These are phyloP conservation scores for Gracilariopsis chorda DNA, from an alignment of 23 red algal species.

Conservation along the genomic window DNA sequence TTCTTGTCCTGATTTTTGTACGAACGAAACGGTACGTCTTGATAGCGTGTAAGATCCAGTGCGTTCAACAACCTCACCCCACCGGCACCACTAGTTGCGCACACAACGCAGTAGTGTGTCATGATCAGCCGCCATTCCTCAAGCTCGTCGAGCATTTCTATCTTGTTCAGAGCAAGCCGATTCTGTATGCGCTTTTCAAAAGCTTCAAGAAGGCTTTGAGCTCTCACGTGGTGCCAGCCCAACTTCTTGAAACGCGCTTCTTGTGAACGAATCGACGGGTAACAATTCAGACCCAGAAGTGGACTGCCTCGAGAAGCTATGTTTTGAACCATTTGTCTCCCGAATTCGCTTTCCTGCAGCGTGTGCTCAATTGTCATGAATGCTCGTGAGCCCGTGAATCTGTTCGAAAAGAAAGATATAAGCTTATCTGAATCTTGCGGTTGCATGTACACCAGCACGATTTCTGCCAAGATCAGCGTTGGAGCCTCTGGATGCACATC, in stretches of 20 bases:
- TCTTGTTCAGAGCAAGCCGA: slow-evolving; percentile 36
- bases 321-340: slow-evolving; percentile 65
- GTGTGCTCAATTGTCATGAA: slow-evolving; percentile 49
- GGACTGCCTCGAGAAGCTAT: slow-evolving; percentile 68
- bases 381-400: slow-evolving; percentile 11
- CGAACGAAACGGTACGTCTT: not conserved
- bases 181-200: not conserved
- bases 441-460: slow-evolving; percentile 74
- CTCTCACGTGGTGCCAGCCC: slow-evolving; percentile 38
- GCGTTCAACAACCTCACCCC: not conserved
- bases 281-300: slow-evolving; percentile 21
- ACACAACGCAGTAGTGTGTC: slow-evolving; percentile 60
- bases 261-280: slow-evolving; percentile 40
- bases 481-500: not conserved
- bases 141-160: slow-evolving; percentile 71
- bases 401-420: not conserved
- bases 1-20: no score
- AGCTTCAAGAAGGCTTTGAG: slow-evolving; percentile 13
- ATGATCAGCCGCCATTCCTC: slow-evolving; percentile 74
- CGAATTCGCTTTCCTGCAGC: slow-evolving; percentile 50
- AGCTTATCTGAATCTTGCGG: slow-evolving; percentile 25
- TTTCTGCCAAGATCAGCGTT: slow-evolving; percentile 70
- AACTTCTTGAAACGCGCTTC: slow-evolving; percentile 26
- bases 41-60: not conserved
- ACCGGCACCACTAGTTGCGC: not conserved